Conservation (phyloP, 805 yeast genomes). For the Starmerella riodocensis region DNA sequence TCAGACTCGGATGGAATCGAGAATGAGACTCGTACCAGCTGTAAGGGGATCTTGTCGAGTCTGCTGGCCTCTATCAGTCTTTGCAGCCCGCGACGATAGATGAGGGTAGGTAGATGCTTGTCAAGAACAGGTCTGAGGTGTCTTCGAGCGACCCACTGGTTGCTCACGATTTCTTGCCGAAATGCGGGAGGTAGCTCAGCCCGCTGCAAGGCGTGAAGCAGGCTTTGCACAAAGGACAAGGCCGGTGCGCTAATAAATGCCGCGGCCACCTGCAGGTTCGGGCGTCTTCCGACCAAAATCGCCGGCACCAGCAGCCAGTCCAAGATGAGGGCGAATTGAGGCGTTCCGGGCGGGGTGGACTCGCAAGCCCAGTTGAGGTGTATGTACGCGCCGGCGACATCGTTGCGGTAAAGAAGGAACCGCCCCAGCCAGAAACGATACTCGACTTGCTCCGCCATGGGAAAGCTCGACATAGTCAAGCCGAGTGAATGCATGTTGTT, state of each 20-base stretch:
- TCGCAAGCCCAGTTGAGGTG: slow-evolving; percentile 46
- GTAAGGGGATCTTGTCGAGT: slow-evolving; percentile 1
- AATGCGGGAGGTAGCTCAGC: slow-evolving; percentile 34
- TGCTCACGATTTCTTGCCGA: slow-evolving; percentile 26
- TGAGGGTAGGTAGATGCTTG: slow-evolving; percentile 21
- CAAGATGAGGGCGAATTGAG: slow-evolving; percentile 34
- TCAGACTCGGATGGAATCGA: slow-evolving; percentile 6
- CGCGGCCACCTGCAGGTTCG: slow-evolving; percentile 28
- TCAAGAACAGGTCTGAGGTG: slow-evolving; percentile 24
- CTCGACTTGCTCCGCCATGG: slow-evolving; percentile 22
- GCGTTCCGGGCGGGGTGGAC: slow-evolving; percentile 27
- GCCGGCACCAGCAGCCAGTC: slow-evolving; percentile 40
- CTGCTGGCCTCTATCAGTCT: slow-evolving; percentile 9
- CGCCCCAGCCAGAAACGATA: slow-evolving; percentile 27
- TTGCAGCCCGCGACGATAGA: slow-evolving; percentile 24
- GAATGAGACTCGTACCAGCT: slow-evolving; percentile 8
- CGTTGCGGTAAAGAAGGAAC: slow-evolving; percentile 22
- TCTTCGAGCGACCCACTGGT: slow-evolving; percentile 21
- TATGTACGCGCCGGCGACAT: slow-evolving; percentile 11
- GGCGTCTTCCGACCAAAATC: slow-evolving; percentile 42
- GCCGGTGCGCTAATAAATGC: slow-evolving; percentile 23
- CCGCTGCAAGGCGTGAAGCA: slow-evolving; percentile 30
- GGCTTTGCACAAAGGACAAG: slow-evolving; percentile 27
- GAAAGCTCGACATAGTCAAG: slow-evolving; percentile 9
- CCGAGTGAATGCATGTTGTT: slow-evolving; percentile 50